These are phyloP conservation scores for Debaryomyces prosopidis DNA, from an alignment of 805 yeast species.

Conservation along the genomic window DNA sequence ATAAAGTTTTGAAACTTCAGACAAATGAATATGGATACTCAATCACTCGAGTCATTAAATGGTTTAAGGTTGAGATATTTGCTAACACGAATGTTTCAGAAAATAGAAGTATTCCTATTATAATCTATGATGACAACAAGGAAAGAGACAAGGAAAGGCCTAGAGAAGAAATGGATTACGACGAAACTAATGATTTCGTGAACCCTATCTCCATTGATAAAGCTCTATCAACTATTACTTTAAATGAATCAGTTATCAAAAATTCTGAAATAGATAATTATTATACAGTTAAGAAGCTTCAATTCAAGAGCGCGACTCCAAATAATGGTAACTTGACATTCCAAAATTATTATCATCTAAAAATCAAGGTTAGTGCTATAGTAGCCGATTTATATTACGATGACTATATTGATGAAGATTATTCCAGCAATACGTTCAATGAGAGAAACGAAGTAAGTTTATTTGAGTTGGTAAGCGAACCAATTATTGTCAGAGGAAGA, in stretches of 20 bases:
- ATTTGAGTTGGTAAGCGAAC: conserved; percentile 36
- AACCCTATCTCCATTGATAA: conserved; percentile 17
- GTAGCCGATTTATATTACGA: conserved; percentile 40
- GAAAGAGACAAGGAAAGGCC: conserved; percentile 16
- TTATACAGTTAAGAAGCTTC: conserved; percentile 41
- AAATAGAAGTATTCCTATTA: conserved; percentile 29
- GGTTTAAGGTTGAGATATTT: conserved; percentile 36
- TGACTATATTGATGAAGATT: conserved; percentile 36
- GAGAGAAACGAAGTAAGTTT: conserved; percentile 31
- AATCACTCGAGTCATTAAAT: conserved; percentile 36
- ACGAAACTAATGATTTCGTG: conserved; percentile 10
- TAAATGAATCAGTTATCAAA: conserved; percentile 23
- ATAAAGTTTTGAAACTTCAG: conserved; percentile 29
- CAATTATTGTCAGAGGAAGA: conserved; percentile 59
- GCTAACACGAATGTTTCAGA: conserved; percentile 36
- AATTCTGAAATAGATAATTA: conserved; percentile 27
- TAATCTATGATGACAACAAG: conserved; percentile 21
- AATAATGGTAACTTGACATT: conserved; percentile 48
- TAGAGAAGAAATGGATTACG: conserved; percentile 4
- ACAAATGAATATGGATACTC: conserved; percentile 38
- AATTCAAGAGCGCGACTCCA: conserved; percentile 53
- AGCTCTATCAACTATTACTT: conserved; percentile 24
- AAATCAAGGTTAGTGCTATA: conserved; percentile 32
- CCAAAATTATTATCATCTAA: conserved; percentile 47
- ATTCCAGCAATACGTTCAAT: conserved; percentile 15